Conservation (phyloP, 2,329 filamentous ascomycete genomes). For the Fusarium udum region DNA sequence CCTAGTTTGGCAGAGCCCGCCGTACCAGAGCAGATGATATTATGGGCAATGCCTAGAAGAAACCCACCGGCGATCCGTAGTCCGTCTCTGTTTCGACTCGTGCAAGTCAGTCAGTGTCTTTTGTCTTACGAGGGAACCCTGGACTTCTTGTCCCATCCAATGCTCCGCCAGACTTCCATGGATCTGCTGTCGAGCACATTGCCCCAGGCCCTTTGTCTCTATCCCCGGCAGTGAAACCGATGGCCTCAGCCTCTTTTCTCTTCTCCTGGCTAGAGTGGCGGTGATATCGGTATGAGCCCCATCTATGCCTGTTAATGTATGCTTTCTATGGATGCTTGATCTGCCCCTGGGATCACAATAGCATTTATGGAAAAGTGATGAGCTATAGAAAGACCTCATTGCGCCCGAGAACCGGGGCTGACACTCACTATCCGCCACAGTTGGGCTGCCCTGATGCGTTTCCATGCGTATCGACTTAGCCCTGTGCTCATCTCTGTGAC, state of each 20-base stretch:
- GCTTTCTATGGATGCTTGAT: slow-evolving; percentile 20
- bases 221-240: slow-evolving; percentile 5
- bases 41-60: slow-evolving; percentile 14
- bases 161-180: slow-evolving; percentile 10
- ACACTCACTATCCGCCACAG: slow-evolving; percentile 22
- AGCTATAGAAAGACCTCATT: slow-evolving; percentile 36
- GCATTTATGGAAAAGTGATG: not conserved
- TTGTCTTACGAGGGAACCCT: slow-evolving; percentile 1
- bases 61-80: slow-evolving; percentile 31
- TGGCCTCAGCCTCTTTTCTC: slow-evolving; percentile 14
- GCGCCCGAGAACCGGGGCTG: slow-evolving; percentile 25
- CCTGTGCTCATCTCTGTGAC: slow-evolving; percentile 24
- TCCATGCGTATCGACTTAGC: slow-evolving; percentile 26
- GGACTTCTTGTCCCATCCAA: slow-evolving; percentile 18
- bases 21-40: slow-evolving; percentile 24
- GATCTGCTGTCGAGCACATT: slow-evolving; percentile 7
- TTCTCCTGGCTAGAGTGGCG: slow-evolving; percentile 8
- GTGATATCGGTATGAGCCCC: slow-evolving; percentile 15
- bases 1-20: slow-evolving; percentile 29
- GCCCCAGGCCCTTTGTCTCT: not conserved
- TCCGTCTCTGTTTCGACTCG: not conserved
- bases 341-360: slow-evolving; percentile 25
- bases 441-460: slow-evolving; percentile 30
- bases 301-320: slow-evolving; percentile 19
- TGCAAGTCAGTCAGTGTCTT: not conserved